Conservation (phyloP, 441 rosid genomes). For the Melastoma candidum region DNA sequence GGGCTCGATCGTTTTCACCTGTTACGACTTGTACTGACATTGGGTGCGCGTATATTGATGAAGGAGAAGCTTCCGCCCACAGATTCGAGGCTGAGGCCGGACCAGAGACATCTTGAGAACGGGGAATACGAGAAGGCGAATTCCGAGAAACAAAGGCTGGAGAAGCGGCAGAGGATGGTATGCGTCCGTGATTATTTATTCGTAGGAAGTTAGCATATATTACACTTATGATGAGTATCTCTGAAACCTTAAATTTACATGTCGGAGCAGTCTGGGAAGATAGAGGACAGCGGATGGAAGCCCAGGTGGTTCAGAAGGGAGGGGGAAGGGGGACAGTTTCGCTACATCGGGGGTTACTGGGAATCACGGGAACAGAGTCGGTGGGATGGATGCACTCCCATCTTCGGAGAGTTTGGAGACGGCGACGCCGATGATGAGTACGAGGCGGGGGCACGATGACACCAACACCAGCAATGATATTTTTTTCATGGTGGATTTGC, state of each 20-base stretch:
- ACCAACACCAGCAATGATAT: too few relatives aligned
- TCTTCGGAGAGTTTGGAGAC: conserved; percentile 63
- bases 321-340: conserved; percentile 48
- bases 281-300: conserved; percentile 94
- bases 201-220: neutral
- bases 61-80: conserved; percentile 98
- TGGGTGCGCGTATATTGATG: conserved; percentile 51
- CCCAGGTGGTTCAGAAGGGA: conserved; percentile 79
- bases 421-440: conserved; percentile 20
- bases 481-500: too few relatives aligned
- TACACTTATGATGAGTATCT: too few relatives aligned
- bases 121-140: conserved; percentile 95
- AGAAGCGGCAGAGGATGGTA: conserved; percentile 95
- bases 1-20: conserved; percentile 15
- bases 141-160: conserved; percentile 77
- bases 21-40: conserved; percentile 34
- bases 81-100: conserved; percentile 88
- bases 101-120: conserved; percentile 88
- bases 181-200: neutral
- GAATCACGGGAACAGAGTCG: conserved; percentile 56
- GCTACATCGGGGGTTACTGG: conserved; percentile 79
- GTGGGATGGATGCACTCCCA: conserved; percentile 78
- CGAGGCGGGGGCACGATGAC: too few relatives aligned
- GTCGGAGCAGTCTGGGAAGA: conserved; percentile 56
- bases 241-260: too few relatives aligned